phyloP scores from a whole-genome alignment of 371 early-diverging fungal species.

The Capillidium heterosporum region DNA sequence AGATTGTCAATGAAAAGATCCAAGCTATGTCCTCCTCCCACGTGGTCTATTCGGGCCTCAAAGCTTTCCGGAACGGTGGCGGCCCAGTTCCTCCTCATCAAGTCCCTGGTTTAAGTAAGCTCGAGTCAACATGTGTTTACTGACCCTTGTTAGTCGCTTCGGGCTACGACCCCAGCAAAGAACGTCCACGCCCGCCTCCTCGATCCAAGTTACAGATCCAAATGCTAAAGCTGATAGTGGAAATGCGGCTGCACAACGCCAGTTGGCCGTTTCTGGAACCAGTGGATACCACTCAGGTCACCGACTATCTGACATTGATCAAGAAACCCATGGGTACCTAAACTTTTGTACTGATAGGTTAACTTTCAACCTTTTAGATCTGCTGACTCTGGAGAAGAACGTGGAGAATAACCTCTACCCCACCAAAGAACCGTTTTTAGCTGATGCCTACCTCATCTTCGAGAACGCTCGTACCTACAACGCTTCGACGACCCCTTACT shows the following conservation, averaged over 20 bases:
- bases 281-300: slow-evolving; percentile 52
- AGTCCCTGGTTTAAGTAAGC: slow-evolving; percentile 1
- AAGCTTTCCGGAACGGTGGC: slow-evolving; percentile 36
- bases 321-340: slow-evolving; percentile 31
- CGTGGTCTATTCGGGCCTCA: slow-evolving; percentile 61
- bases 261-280: slow-evolving; percentile 69
- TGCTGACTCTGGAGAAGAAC: slow-evolving; percentile 42
- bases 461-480: slow-evolving; percentile 58
- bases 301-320: slow-evolving; percentile 56
- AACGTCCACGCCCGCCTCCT: not conserved
- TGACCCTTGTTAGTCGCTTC: not conserved
- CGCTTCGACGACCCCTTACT: slow-evolving; percentile 45
- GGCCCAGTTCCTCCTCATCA: slow-evolving; percentile 8
- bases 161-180: slow-evolving; percentile 1
- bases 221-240: not conserved
- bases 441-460: slow-evolving; percentile 43
- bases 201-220: not conserved
- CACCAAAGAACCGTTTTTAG: slow-evolving; percentile 25
- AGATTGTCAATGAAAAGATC: slow-evolving; percentile 70
- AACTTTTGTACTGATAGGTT: not conserved
- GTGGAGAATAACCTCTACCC: slow-evolving; percentile 24
- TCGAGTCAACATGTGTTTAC: not conserved
- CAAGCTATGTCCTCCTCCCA: slow-evolving; percentile 48
- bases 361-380: slow-evolving; percentile 14
- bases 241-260: slow-evolving; percentile 19